Evolutionary conservation across 2,329 filamentous ascomycete genomes (phyloP).

Genomic region (Stagonosporopsis chrysanthemi): DNA sequence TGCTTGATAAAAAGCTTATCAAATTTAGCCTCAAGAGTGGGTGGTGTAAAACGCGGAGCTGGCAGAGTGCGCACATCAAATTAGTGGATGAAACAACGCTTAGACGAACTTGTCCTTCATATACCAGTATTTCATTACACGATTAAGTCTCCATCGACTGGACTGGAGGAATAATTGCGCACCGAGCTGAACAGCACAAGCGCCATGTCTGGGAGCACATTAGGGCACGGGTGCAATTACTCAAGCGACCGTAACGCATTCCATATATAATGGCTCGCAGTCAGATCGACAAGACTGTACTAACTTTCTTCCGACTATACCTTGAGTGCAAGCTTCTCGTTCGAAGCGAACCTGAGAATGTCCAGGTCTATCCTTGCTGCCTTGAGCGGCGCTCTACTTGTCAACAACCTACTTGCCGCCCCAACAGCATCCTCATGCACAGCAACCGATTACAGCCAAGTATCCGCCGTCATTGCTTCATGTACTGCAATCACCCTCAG

Average conservation of each 20-base stretch:
- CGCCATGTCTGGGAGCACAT: background rate
- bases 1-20: slow-evolving; percentile 1
- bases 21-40: background rate
- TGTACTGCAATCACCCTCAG: slow-evolving; percentile 65
- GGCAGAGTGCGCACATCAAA: background rate
- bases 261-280: background rate
- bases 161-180: slow-evolving; percentile 4
- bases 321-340: background rate
- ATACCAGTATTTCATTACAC: background rate
- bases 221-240: background rate
- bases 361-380: background rate
- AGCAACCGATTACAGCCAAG: slow-evolving; percentile 1
- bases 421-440: slow-evolving; percentile 4
- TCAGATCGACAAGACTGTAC: background rate
- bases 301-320: background rate
- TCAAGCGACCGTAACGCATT: background rate
- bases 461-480: slow-evolving; percentile 29
- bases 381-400: background rate
- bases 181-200: background rate
- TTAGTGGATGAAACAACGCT: background rate
- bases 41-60: background rate
- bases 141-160: background rate
- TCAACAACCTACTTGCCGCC: background rate
- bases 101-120: background rate
- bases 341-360: background rate